Conservation (phyloP, 139 green algal species). For the Ettlia oleoabundans region DNA sequence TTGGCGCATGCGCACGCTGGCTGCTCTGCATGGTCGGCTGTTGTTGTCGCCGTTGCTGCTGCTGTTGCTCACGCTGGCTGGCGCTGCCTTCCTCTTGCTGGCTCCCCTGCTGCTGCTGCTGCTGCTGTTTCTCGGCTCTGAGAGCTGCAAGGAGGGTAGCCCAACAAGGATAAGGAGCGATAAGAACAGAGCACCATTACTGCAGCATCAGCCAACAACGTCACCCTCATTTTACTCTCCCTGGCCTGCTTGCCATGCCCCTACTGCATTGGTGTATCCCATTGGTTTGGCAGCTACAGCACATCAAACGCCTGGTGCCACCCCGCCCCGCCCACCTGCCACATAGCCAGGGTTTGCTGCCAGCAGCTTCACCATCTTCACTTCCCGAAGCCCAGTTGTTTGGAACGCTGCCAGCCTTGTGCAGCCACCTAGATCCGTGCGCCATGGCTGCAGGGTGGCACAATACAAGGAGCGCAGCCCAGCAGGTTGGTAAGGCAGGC, state of each 20-base stretch:
- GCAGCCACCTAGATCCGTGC: conserved; percentile 13
- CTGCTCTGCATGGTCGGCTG: too few species aligned
- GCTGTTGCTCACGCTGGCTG: neutral
- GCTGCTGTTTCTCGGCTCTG: neutral
- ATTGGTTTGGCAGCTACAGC: neutral
- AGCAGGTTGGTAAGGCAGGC: too few species aligned
- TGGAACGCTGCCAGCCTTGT: neutral
- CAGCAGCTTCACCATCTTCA: neutral
- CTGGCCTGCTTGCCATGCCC: neutral
- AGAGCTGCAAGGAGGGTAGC: neutral
- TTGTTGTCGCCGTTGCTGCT: too few species aligned
- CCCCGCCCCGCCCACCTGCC: neutral
- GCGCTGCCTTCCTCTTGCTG: neutral
- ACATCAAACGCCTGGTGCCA: neutral
- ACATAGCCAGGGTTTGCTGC: neutral
- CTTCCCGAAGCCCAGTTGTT: neutral
- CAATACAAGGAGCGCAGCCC: too few species aligned
- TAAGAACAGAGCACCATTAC: neutral
- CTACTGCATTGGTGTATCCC: too few species aligned
- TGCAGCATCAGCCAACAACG: too few species aligned
- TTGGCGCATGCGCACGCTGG: too few species aligned
- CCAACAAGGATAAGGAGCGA: neutral
- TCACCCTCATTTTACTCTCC: too few species aligned
- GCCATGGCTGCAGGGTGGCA: conserved; percentile 27
- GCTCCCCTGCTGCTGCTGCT: neutral